Conservation (phyloP, 202 grass and related monocot genomes). For the Schoenoplectus tabernaemontani region DNA sequence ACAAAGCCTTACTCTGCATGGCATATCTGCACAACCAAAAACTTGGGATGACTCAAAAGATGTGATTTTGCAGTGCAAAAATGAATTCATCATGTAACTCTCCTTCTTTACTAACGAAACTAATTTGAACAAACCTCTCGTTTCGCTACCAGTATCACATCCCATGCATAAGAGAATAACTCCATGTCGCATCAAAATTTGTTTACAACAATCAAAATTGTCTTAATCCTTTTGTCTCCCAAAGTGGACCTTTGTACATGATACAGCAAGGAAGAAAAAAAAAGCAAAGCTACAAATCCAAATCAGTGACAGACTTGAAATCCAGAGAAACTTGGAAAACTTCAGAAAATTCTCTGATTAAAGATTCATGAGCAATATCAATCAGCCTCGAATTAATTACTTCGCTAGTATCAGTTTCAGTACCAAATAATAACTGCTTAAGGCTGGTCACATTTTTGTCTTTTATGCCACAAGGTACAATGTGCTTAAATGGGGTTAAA, state of each 20-base stretch:
- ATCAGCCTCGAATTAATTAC: slow-evolving; percentile 35
- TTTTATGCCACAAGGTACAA: slow-evolving; percentile 64
- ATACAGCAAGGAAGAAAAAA: not conserved
- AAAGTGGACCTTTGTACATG: not conserved
- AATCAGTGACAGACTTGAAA: not conserved
- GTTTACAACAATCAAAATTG: not conserved
- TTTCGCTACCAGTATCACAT: not conserved
- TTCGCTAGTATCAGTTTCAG: slow-evolving; percentile 2
- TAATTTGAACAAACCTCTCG: not conserved
- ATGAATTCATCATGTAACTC: not conserved
- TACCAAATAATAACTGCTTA: slow-evolving; percentile 40
- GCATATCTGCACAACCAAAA: not conserved
- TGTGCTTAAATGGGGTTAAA: slow-evolving; percentile 45
- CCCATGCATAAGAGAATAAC: not conserved
- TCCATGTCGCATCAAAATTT: not conserved
- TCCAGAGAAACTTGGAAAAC: slow-evolving; percentile 54
- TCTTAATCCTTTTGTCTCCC: not conserved
- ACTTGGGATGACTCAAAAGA: not conserved
- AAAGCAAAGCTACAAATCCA: not conserved
- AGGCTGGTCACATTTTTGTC: slow-evolving; percentile 41
- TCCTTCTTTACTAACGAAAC: not conserved
- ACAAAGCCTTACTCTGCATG: not conserved
- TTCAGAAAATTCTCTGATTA: slow-evolving; percentile 58
- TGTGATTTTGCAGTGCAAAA: not conserved
- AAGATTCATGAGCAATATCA: slow-evolving; percentile 38